These are phyloP conservation scores for Nephelium lappaceum DNA, from an alignment of 345 rosid species.

Conservation along the genomic window DNA sequence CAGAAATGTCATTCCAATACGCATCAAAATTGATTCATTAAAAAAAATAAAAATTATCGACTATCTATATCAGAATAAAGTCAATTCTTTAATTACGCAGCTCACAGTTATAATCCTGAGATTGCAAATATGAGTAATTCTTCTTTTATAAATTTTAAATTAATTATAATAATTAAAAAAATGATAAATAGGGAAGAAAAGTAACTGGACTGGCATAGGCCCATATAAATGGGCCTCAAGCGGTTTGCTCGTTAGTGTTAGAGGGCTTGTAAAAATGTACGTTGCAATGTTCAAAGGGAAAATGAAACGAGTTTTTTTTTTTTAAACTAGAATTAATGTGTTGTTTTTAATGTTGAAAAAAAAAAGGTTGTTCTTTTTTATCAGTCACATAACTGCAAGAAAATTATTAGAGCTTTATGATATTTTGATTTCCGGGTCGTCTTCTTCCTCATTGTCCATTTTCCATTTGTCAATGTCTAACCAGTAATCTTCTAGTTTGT, in stretches of 20 bases:
- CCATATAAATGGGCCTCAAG: not conserved
- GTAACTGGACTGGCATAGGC: not conserved
- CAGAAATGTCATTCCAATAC: too few relatives aligned
- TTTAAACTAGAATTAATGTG: too few relatives aligned
- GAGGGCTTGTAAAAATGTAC: not conserved
- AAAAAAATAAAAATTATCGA: too few relatives aligned
- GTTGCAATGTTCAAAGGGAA: not conserved
- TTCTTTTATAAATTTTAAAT: too few relatives aligned
- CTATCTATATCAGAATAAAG: too few relatives aligned
- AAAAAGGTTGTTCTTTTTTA: not conserved
- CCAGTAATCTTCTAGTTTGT: not conserved
- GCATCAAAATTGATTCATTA: too few relatives aligned
- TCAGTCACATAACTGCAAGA: not conserved
- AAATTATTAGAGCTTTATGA: not conserved
- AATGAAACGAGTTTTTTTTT: not conserved
- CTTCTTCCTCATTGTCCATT: slow-evolving; percentile 4
- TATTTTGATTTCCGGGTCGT: not conserved
- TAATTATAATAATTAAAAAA: not conserved
- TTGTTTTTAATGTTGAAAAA: too few relatives aligned
- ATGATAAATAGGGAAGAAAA: not conserved
- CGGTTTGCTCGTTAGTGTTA: too few relatives aligned
- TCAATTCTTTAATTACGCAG: too few relatives aligned
- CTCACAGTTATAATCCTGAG: too few relatives aligned
- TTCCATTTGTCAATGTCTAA: not conserved
- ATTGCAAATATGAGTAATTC: too few relatives aligned